Base-by-base conservation (phyloP, 2,329 filamentous ascomycete genomes). In the Talaromyces verruculosus region DNA sequence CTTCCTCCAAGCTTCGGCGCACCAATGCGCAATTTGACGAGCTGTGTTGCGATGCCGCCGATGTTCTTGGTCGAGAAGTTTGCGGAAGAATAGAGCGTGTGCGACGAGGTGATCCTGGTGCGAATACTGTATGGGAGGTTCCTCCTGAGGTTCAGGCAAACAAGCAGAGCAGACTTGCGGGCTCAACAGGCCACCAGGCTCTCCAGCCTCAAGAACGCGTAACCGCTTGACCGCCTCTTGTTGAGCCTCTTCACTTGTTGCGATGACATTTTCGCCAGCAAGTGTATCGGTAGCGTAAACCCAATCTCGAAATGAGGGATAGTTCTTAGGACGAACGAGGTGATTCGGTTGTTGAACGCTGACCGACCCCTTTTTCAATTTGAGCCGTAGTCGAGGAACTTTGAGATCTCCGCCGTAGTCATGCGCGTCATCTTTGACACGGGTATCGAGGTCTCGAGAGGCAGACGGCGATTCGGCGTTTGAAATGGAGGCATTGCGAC, bases 31-130 rank as follows among this genome's bases (percentile, higher is more conserved):
- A 63, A 96, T 78, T 63, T 87, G 87, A 76, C 93, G 96, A 1
- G 94, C 94, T 2, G 85, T 83, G n/a, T 86, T 83, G 41, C 87
- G 87, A 77, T 98, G 94, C 13, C 89, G 85, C 68, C 87, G 87
- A 71, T 93, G 91, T 76, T 99, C 95, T 65, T 88, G 86, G 2
- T 89, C 79, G 80, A 98, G 87, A 41, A 98, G 83, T 72, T 88
- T 91, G 58, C 91, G 88, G 71, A 98, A 94, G 71, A 93, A 90
- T 13, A 89, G 75, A 66, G 91, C 89, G 68, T 96, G 93, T 57
- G 89, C 89, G 55, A 91, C 83, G 63, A 98, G 84, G 74, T 98
- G 91, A 73, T 98, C 93, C 73, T 88, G 86, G 71, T 96, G 93
- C n/a, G 90, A 88, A 83, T 92, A 98, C 72, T 95, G 92, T 62